Evolutionary conservation across 225 moss, liverwort and hornwort genomes (phyloP), one percentile per base, ranked within the genome.

Genomic region (Takakia lepidozioides): DNA sequence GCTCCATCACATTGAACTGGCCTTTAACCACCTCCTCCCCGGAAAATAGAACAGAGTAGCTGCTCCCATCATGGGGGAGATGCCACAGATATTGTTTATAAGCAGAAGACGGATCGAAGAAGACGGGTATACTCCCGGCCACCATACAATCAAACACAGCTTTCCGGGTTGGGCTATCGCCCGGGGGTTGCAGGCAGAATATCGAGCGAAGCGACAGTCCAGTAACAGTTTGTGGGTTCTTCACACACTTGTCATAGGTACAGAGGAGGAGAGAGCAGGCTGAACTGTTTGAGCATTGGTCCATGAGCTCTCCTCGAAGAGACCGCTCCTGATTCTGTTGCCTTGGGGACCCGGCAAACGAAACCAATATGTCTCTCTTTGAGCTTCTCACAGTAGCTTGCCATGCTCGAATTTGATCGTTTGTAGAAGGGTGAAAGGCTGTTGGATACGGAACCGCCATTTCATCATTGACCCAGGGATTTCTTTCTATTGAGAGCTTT

Each of bases 111-210:
- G 18, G 4, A 9, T 56, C 63, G 63, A 95, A 95, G 53, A 90
- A 68, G 18, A 95, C 95, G 0, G 95, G 95, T 5, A 95, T 95
- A 48, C 74, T 66, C 0, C 95, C 95, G 2, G 90, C 64, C 8
- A 84, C 68, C 22, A 95, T 30, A 23, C 82, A 79, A 59, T 95
- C 95, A 54, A 95, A 95, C 15, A 82, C 59, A 2, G 76, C 86
- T 38, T 87, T 87, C 19, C 95, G 68, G 0, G 95, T 95, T 39
- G 95, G 68, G 26, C 84, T 84, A 29, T 95, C 95, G 0, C 95
- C 95, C 0, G 84, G 76, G 1, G 95, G 95, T 41, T 95, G 90
- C 49, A 95, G 66, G 48, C 95, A 95, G 62, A 90, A 95, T 3
- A 71, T 62, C 0, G 87, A 80, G 2, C 65, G 59, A 4, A 95